These are phyloP conservation scores for Aureobasidium sp. DNA, from an alignment of 2,329 filamentous ascomycete species.

Conservation along the genomic window DNA sequence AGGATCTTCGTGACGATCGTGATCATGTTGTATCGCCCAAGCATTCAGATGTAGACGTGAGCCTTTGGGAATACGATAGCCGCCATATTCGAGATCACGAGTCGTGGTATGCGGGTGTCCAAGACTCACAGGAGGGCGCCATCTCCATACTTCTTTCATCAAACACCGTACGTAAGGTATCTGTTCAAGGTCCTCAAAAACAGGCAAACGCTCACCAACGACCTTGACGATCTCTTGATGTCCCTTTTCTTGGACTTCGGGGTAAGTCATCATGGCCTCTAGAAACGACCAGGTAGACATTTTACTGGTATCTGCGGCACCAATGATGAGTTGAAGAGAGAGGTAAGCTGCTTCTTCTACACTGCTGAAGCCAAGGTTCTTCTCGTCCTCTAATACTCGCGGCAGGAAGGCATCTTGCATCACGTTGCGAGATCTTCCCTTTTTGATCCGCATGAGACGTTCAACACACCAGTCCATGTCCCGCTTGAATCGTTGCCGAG, in stretches of 20 bases:
- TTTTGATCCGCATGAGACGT: constrained; percentile 14
- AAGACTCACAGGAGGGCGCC: constrained; percentile 45
- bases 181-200: constrained; percentile 28
- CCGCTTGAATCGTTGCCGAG: constrained; percentile 1
- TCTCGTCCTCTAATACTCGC: constrained; percentile 11
- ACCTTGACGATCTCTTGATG: constrained; percentile 28
- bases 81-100: constrained; percentile 32
- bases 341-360: constrained; percentile 17
- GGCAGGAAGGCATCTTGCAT: constrained; percentile 14
- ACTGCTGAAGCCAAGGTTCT: constrained; percentile 14
- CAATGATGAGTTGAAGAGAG: constrained; percentile 14
- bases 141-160: constrained; percentile 51
- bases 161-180: constrained; percentile 49
- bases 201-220: constrained; percentile 23
- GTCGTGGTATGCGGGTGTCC: constrained; percentile 31
- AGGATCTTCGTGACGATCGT: constrained; percentile 24
- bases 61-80: constrained; percentile 32
- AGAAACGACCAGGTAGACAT: constrained; percentile 10
- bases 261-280: constrained; percentile 23
- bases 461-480: constrained; percentile 9
- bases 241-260: constrained; percentile 26
- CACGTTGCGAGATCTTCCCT: neutral
- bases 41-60: constrained; percentile 27
- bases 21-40: constrained; percentile 29
- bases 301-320: constrained; percentile 15